Conservation (phyloP, 768 basidiomycete genomes). For the Boletus bicolor region DNA sequence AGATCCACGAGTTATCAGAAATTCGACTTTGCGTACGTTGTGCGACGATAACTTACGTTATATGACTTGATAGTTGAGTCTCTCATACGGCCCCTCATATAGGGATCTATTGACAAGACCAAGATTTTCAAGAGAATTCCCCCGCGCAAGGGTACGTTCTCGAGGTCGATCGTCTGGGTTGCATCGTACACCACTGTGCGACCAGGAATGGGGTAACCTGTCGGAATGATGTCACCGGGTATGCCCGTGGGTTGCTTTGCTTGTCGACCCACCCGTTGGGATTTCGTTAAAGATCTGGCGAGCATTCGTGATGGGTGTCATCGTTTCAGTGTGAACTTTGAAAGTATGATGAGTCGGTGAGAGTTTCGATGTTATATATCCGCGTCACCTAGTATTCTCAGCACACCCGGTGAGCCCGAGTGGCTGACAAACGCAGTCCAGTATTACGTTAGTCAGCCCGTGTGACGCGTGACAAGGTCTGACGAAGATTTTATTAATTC, state of each 20-base stretch:
- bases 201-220: constrained; percentile 40
- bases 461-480: too few species aligned
- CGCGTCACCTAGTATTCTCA: not conserved
- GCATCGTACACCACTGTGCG: constrained; percentile 47
- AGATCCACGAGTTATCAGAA: not conserved
- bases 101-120: constrained; percentile 47
- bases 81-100: constrained; percentile 43
- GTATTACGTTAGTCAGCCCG: too few species aligned
- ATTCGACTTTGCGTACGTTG: not conserved
- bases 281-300: constrained; percentile 38
- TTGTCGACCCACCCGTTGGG: constrained; percentile 19
- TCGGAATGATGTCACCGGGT: not conserved
- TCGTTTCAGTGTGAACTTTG: not conserved
- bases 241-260: too few species aligned
- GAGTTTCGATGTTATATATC: not conserved
- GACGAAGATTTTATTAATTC: too few species aligned
- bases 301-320: constrained; percentile 28
- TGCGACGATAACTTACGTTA: not conserved
- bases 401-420: too few species aligned
- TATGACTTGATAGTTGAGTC: constrained; percentile 9
- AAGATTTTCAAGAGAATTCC: constrained; percentile 51
- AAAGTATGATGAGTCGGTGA: not conserved
- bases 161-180: constrained; percentile 47
- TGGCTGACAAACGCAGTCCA: not conserved
- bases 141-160: constrained; percentile 41